Evolutionary conservation across 2,329 filamentous ascomycete genomes (phyloP).

Genomic region (Trichoderma gracile): DNA sequence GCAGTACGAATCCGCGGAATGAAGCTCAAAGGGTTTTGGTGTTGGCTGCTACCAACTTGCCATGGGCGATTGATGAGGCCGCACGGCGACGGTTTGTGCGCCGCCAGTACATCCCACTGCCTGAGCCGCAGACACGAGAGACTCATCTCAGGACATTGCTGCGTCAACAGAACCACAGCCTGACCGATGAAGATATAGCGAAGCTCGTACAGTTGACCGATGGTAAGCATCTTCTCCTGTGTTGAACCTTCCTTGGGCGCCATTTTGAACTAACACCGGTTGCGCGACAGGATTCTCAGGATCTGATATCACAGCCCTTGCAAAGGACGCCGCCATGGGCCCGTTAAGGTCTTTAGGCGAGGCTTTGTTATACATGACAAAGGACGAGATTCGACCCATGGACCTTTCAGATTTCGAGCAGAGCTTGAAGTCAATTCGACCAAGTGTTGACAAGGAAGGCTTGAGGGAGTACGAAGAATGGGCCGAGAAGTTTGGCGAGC

Average conservation of each 20-base stretch:
- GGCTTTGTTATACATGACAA: conserved; percentile 83
- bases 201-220: conserved; percentile 78
- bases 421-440: conserved; percentile 80
- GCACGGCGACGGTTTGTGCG: conserved; percentile 87
- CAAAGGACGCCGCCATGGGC: conserved; percentile 98
- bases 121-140: conserved; percentile 78
- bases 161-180: conserved; percentile 81
- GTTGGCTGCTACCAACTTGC: conserved; percentile 90
- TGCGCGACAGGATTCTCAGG: conserved; percentile 81
- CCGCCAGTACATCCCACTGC: conserved; percentile 90
- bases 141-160: conserved; percentile 78
- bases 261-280: background rate
- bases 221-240: conserved; percentile 59
- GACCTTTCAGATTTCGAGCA: conserved; percentile 78
- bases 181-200: conserved; percentile 71
- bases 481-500: conserved; percentile 89
- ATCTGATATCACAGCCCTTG: conserved; percentile 92
- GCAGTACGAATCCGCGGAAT: conserved; percentile 68
- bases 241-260: background rate
- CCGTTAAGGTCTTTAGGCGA: conserved; percentile 88
- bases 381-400: conserved; percentile 88
- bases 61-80: conserved; percentile 97
- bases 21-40: conserved; percentile 90
- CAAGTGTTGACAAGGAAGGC: conserved; percentile 83
- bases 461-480: conserved; percentile 91